Percentiles rank a stretch among this genome's conserved stretches.
phyloP scores from a whole-genome alignment of 352 stramenopile species.

The Hyaloperonospora arabidopsidis region DNA sequence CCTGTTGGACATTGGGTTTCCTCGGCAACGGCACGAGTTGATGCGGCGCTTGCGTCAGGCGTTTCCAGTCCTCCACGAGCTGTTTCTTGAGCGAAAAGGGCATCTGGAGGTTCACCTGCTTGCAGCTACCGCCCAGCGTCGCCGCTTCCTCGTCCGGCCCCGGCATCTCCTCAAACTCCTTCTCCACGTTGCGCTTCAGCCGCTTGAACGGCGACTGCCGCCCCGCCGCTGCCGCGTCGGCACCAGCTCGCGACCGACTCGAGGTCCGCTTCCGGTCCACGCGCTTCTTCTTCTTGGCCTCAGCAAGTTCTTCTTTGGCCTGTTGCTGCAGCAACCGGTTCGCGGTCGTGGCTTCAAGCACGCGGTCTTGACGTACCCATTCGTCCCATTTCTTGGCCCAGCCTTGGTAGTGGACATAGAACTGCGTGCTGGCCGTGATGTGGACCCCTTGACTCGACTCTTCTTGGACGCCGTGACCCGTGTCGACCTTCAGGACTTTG shows the following conservation, averaged over 20 bases:
- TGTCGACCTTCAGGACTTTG: slow-evolving; percentile 78
- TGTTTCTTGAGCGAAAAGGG: slow-evolving; percentile 89
- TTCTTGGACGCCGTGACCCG: slow-evolving; percentile 48
- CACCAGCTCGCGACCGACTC: slow-evolving; percentile 48
- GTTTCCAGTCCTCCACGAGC: slow-evolving; percentile 88
- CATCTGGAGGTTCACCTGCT: slow-evolving; percentile 73
- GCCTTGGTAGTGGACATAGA: slow-evolving; percentile 88
- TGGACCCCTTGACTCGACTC: slow-evolving; percentile 8
- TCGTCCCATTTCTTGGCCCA: slow-evolving; percentile 91
- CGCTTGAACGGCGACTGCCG: slow-evolving; percentile 74
- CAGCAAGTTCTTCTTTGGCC: slow-evolving; percentile 31
- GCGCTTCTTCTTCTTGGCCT: slow-evolving; percentile 54
- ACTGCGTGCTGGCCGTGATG: slow-evolving; percentile 38
- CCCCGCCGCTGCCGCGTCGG: slow-evolving; percentile 25
- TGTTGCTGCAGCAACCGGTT: slow-evolving; percentile 55
- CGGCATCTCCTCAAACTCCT: slow-evolving; percentile 59
- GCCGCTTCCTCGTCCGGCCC: slow-evolving; percentile 7
- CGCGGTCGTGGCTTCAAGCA: slow-evolving; percentile 57
- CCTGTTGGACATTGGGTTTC: slow-evolving; percentile 51
- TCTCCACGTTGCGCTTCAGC: slow-evolving; percentile 54
- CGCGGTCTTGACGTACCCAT: slow-evolving; percentile 68
- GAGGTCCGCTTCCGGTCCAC: slow-evolving; percentile 52
- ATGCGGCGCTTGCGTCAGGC: slow-evolving; percentile 66
- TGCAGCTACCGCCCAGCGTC: slow-evolving; percentile 7
- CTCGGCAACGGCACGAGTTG: slow-evolving; percentile 77